phyloP scores from a whole-genome alignment of 345 rosid species.

The Eutrema yunnanense region DNA sequence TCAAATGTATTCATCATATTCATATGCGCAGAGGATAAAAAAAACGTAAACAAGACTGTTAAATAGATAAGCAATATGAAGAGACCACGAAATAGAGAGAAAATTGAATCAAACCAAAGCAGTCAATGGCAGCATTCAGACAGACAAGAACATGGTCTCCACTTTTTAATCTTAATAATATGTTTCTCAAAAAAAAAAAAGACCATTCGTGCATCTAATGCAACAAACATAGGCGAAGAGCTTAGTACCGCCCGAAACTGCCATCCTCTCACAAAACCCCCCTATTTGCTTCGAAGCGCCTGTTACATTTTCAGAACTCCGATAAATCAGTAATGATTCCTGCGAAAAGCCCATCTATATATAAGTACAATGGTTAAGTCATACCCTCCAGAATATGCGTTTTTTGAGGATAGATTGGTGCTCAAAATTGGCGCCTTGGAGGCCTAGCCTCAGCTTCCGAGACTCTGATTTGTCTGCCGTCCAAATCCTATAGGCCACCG shows the following conservation, averaged over 20 bases:
- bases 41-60: background rate
- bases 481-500: conserved; percentile 57
- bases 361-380: background rate
- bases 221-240: conserved; percentile 3
- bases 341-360: background rate
- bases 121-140: conserved; percentile 27
- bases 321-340: background rate
- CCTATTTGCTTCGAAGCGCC: conserved; percentile 20
- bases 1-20: background rate
- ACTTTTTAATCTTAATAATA: conserved; percentile 8
- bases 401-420: conserved; percentile 15
- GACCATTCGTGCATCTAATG: conserved; percentile 19
- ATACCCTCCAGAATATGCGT: conserved; percentile 32
- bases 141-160: conserved; percentile 21
- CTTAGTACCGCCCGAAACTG: conserved; percentile 25
- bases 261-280: conserved; percentile 24
- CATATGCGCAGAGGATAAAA: background rate
- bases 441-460: conserved; percentile 81
- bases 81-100: background rate
- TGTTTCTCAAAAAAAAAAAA: conserved; percentile 4
- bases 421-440: conserved; percentile 75
- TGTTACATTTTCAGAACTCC: conserved; percentile 3
- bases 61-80: background rate
- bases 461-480: conserved; percentile 83
- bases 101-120: conserved; percentile 19